Evolutionary conservation across 495 filamentous ascomycete species (phyloP), one percentile per base, ranked within the genome.

Genomic region (Penicillium alfredii): DNA sequence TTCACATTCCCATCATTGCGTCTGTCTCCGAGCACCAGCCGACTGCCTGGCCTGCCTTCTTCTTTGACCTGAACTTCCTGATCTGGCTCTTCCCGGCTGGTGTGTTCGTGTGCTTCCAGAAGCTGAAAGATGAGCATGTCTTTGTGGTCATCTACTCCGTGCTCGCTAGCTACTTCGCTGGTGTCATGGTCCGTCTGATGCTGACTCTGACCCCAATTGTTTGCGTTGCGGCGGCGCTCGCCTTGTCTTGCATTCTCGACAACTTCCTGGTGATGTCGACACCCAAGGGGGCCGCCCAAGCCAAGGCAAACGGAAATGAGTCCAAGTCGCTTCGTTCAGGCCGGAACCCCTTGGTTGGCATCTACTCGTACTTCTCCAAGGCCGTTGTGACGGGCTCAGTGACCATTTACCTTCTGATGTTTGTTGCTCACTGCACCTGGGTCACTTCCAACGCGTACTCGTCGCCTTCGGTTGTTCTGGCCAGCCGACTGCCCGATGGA

Each of bases 1-100:
- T 97, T 42, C 93, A 99, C 50, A 99, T 99, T 57, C 93, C 93
- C 21, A 99, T 99, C 55, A 99, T 99, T 63, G 93, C 93, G 15
- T 97, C 92, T 3, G 93, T 99, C 17, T 99, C 93, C 6, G 93
- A 99, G 61, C 93, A 99, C 73, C 93, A 99, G 61, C 93, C 93
- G 8, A 99, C 93, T 16, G 93, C 93, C n/a, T 99, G 93, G 93
- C 93, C 93, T 6, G 88, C 93, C 21, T 99, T 96, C 77, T 99
- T 97, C 69, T 99, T 99, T 61, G 93, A 99, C 51, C 74, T 99
- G 47, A 94, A 94, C 66, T 78, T 99, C 72, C 72, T 99, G 43
- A 94, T 99, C 64, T 99, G 89, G 89, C 80, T 97, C 35, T 97
- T 99, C 78, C 93, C 93, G 1, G 93, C 92, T 13, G 93, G 93